Evolutionary conservation across 768 basidiomycete species (phyloP).

Genomic region (Xerocomus brunneocitrinus): DNA sequence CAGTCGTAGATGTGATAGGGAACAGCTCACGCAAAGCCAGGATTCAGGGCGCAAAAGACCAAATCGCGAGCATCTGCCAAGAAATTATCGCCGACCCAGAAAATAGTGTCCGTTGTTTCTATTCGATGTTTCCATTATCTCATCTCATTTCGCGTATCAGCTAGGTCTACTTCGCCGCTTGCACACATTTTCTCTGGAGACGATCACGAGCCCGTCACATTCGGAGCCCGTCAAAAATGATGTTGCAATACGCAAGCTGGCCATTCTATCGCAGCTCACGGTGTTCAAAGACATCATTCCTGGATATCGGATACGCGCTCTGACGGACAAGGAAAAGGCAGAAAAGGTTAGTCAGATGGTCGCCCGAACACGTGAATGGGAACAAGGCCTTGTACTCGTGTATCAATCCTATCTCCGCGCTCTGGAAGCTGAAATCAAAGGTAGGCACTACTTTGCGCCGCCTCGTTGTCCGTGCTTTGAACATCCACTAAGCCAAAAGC

Average conservation of each 20-base stretch:
- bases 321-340: slow-evolving; percentile 86
- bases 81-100: slow-evolving; percentile 94
- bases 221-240: slow-evolving; percentile 76
- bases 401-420: slow-evolving; percentile 88
- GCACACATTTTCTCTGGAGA: slow-evolving; percentile 80
- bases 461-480: slow-evolving; percentile 18
- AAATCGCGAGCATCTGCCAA: slow-evolving; percentile 90
- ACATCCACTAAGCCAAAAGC: slow-evolving; percentile 47
- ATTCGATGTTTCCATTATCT: slow-evolving; percentile 1
- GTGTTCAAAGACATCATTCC: slow-evolving; percentile 97
- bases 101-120: slow-evolving; percentile 64
- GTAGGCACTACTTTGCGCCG: slow-evolving; percentile 29
- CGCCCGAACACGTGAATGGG: slow-evolving; percentile 85
- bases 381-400: slow-evolving; percentile 83
- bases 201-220: slow-evolving; percentile 65
- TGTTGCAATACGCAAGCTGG: slow-evolving; percentile 75
- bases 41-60: slow-evolving; percentile 82
- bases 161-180: slow-evolving; percentile 84
- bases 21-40: slow-evolving; percentile 61
- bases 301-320: slow-evolving; percentile 87
- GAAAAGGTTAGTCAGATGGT: slow-evolving; percentile 97
- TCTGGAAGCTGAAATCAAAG: slow-evolving; percentile 84
- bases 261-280: slow-evolving; percentile 84
- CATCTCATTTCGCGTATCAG: slow-evolving; percentile 38
- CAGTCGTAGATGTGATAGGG: slow-evolving; percentile 66